A percentile compares a stretch with the other conserved stretches of the same genome.
Evolutionary conservation across 495 filamentous ascomycete species (phyloP).

Genomic region (Aspergillus saccharolyticus): DNA sequence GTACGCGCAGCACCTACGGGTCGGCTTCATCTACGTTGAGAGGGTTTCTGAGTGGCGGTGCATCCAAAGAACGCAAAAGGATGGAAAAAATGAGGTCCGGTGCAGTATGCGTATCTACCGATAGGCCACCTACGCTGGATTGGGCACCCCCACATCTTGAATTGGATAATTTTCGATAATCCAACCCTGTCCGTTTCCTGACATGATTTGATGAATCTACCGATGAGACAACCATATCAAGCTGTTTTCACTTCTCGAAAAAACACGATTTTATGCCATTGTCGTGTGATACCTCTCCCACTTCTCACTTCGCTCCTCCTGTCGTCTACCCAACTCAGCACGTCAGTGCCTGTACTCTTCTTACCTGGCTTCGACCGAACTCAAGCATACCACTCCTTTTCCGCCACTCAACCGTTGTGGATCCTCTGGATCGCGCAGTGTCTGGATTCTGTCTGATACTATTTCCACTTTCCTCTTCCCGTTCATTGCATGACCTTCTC

Average conservation of each 20-base stretch:
- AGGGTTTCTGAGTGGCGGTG: constrained; percentile 32
- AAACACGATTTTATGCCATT: background rate
- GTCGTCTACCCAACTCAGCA: background rate
- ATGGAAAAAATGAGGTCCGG: constrained; percentile 29
- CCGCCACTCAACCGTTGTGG: background rate
- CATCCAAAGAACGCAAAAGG: constrained; percentile 30
- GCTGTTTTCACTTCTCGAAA: constrained; percentile 17
- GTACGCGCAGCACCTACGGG: constrained; percentile 39
- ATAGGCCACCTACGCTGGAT: constrained; percentile 37
- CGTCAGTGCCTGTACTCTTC: background rate
- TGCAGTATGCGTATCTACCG: constrained; percentile 29
- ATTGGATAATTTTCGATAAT: constrained; percentile 32
- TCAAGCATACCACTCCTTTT: background rate
- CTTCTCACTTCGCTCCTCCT: background rate
- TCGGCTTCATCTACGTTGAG: constrained; percentile 37
- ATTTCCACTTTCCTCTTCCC: background rate
- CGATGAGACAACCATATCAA: constrained; percentile 4
- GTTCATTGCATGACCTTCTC: background rate
- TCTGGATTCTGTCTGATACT: background rate
- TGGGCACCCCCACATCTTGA: constrained; percentile 43
- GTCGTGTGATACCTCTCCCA: constrained; percentile 3
- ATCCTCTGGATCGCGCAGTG: background rate
- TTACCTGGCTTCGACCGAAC: background rate
- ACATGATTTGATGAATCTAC: constrained; percentile 16
- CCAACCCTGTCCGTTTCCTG: background rate